These are phyloP conservation scores for Hymenoscyphus repandus DNA, from an alignment of 2,329 filamentous ascomycete genomes.

Conservation along the genomic window DNA sequence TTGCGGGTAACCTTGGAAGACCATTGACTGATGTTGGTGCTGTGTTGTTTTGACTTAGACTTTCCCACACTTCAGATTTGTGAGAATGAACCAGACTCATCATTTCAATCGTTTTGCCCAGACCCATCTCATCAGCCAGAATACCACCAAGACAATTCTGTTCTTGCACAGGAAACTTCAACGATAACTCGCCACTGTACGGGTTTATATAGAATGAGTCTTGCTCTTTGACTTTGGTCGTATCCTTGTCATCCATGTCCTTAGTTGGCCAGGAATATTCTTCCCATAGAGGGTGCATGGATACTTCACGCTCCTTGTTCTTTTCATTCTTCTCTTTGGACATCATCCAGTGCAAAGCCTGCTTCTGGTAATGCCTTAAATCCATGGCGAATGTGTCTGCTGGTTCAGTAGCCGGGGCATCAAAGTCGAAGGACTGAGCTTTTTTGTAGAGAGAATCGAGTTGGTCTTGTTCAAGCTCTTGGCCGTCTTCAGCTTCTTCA, in stretches of 20 bases:
- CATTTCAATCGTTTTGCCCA: constrained; percentile 99
- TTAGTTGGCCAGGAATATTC: constrained; percentile 86
- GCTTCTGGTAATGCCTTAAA: constrained; percentile 88
- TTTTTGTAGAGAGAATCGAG: constrained; percentile 92
- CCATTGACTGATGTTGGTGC: constrained; percentile 45
- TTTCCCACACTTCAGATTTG: constrained; percentile 49
- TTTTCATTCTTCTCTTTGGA: constrained; percentile 81
- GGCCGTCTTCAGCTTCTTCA: constrained; percentile 69
- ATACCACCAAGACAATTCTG: constrained; percentile 93
- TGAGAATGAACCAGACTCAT: constrained; percentile 87
- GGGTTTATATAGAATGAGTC: constrained; percentile 89
- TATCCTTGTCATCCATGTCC: constrained; percentile 76
- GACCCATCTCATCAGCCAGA: constrained; percentile 92
- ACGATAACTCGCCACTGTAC: constrained; percentile 87
- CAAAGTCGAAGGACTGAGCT: constrained; percentile 93
- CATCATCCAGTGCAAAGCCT: constrained; percentile 95
- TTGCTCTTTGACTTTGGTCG: constrained; percentile 61
- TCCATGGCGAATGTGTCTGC: constrained; percentile 75
- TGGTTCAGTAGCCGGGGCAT: constrained; percentile 81
- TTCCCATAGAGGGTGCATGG: constrained; percentile 97
- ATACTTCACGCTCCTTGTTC: constrained; percentile 60
- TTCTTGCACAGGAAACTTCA: constrained; percentile 89
- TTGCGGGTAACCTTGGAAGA: constrained; percentile 57
- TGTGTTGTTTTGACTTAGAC: constrained; percentile 30
- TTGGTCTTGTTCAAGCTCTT: constrained; percentile 92